Evolutionary conservation across 1,284 basidiomycete genomes (phyloP).

Genomic region (Cystobasidiaceae sp.): DNA sequence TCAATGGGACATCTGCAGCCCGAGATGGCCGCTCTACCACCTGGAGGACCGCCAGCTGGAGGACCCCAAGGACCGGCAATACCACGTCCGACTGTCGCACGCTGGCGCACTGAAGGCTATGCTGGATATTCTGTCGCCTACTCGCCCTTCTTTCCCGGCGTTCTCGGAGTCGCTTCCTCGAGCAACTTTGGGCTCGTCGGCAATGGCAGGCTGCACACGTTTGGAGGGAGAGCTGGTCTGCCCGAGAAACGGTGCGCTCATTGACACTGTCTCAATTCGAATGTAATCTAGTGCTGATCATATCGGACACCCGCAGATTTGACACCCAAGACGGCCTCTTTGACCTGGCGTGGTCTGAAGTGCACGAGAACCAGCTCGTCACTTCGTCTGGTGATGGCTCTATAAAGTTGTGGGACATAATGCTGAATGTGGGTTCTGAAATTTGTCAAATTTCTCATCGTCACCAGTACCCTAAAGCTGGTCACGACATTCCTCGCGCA

Average conservation of each 20-base stretch:
- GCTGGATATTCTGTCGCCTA: conserved; percentile 83
- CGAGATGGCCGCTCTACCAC: neutral
- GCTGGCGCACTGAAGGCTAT: conserved; percentile 51
- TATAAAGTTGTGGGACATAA: conserved; percentile 84
- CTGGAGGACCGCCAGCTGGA: neutral
- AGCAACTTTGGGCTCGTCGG: conserved; percentile 95
- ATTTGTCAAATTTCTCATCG: neutral
- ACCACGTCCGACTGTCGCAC: conserved; percentile 13
- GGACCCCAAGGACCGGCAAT: neutral
- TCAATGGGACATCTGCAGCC: too few relatives aligned
- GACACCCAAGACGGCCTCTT: conserved; percentile 92
- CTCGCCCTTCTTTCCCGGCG: conserved; percentile 82
- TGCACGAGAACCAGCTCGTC: conserved; percentile 89
- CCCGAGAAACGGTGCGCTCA: conserved; percentile 8
- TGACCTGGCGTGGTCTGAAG: conserved; percentile 86
- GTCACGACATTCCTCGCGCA: conserved; percentile 45
- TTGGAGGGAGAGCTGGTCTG: conserved; percentile 43
- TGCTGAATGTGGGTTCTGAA: conserved; percentile 63
- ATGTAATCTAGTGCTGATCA: neutral
- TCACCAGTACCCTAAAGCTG: neutral
- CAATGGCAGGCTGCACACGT: conserved; percentile 77
- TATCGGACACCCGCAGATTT: conserved; percentile 55
- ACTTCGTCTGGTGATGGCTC: conserved; percentile 87
- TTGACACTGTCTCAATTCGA: too few relatives aligned
- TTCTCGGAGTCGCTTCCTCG: conserved; percentile 78